Percentiles rank a stretch among this genome's conserved stretches.
Evolutionary conservation across 495 filamentous ascomycete genomes (phyloP).

Genomic region (Penicillium fimorum): DNA sequence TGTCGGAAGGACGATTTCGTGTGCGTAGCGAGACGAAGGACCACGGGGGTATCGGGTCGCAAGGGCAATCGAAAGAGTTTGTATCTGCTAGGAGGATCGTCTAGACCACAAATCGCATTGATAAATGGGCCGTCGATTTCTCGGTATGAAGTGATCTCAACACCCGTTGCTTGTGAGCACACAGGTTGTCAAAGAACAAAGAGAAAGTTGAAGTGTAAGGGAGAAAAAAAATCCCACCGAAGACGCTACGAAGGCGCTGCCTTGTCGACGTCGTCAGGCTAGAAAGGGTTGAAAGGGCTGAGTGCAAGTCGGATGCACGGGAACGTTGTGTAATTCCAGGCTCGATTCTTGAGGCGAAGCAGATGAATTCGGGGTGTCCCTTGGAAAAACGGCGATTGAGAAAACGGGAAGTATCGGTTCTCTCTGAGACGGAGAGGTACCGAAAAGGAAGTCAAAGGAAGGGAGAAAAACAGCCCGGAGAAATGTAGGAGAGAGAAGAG

Average conservation of each 20-base stretch:
- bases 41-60: constrained; percentile 2
- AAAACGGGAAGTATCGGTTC: constrained; percentile 3
- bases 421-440: constrained; percentile 18
- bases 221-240: constrained; percentile 8
- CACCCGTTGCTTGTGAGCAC: constrained; percentile 7
- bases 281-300: background rate
- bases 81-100: constrained; percentile 8
- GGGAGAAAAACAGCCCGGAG: constrained; percentile 22
- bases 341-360: background rate
- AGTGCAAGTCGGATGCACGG: constrained; percentile 15
- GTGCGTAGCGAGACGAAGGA: constrained; percentile 8
- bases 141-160: constrained; percentile 5
- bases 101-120: constrained; percentile 37
- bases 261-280: constrained; percentile 17
- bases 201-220: background rate
- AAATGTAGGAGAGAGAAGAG: constrained; percentile 23
- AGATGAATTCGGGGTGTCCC: background rate
- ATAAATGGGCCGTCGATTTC: constrained; percentile 13
- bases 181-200: constrained; percentile 11
- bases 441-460: constrained; percentile 22
- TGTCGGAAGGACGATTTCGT: constrained; percentile 6
- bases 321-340: background rate
- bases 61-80: constrained; percentile 2
- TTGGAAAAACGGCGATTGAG: constrained; percentile 20
- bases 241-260: constrained; percentile 20